These are phyloP conservation scores for Schwanniomyces polymorphus DNA, from an alignment of 805 yeast genomes.

Conservation along the genomic window DNA sequence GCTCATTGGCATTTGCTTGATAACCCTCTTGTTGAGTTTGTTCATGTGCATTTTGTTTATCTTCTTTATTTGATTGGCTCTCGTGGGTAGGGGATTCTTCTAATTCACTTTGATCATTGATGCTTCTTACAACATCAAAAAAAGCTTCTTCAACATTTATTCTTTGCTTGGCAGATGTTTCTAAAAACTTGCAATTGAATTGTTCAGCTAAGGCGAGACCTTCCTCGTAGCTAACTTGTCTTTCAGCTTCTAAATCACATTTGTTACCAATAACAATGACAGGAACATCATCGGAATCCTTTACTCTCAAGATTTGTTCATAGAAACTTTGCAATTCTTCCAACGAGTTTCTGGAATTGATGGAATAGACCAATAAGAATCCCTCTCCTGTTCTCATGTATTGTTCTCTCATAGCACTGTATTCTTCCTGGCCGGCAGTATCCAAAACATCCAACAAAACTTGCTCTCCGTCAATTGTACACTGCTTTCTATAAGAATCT, in stretches of 20 bases:
- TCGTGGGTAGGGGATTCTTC: neutral
- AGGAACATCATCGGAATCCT: constrained; percentile 74
- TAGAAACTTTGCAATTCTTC: constrained; percentile 79
- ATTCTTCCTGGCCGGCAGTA: constrained; percentile 98
- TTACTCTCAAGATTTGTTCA: constrained; percentile 77
- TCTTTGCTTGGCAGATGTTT: constrained; percentile 90
- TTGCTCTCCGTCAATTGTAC: constrained; percentile 76
- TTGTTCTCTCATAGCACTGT: constrained; percentile 81
- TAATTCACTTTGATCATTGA: constrained; percentile 28
- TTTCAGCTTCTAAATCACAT: constrained; percentile 69
- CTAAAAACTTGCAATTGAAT: constrained; percentile 75
- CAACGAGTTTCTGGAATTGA: constrained; percentile 81
- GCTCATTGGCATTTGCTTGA: constrained; percentile 2
- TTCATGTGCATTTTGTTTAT: constrained; percentile 3
- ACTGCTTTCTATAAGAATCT: constrained; percentile 85
- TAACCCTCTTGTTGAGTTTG: neutral
- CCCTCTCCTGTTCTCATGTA: constrained; percentile 98
- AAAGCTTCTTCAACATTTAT: constrained; percentile 87
- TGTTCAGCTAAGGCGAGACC: constrained; percentile 62
- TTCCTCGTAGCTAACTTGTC: constrained; percentile 72
- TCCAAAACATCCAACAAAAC: constrained; percentile 84
- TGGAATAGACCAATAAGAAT: constrained; percentile 82
- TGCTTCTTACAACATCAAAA: constrained; percentile 62
- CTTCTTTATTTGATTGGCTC: neutral
- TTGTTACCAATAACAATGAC: constrained; percentile 78